Conservation (phyloP, 495 filamentous ascomycete genomes). For the Apodospora peruviana region DNA sequence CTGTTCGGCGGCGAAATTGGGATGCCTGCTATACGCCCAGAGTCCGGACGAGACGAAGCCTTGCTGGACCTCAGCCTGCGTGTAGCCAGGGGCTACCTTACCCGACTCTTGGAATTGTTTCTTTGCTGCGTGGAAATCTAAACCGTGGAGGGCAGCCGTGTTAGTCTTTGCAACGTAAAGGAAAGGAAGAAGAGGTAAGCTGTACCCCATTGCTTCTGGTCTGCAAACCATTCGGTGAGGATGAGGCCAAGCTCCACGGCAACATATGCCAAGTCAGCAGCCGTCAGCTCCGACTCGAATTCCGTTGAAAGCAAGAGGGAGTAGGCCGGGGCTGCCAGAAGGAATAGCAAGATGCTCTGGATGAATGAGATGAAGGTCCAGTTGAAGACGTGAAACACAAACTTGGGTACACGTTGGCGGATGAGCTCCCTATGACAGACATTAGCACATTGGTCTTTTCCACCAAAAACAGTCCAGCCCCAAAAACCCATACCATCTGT, state of each 20-base stretch:
- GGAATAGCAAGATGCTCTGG: slow-evolving; percentile 76
- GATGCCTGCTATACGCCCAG: slow-evolving; percentile 82
- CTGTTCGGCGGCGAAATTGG: slow-evolving; percentile 93
- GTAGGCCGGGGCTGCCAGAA: slow-evolving; percentile 78
- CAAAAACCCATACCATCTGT: slow-evolving; percentile 82
- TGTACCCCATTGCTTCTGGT: slow-evolving; percentile 88
- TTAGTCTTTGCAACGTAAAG: slow-evolving; percentile 8
- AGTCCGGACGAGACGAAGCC: slow-evolving; percentile 85
- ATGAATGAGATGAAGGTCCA: slow-evolving; percentile 76
- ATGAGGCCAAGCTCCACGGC: slow-evolving; percentile 63
- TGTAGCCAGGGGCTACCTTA: slow-evolving; percentile 57
- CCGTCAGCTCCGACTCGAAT: slow-evolving; percentile 37
- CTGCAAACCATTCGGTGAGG: slow-evolving; percentile 71
- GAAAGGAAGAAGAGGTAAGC: slow-evolving; percentile 1
- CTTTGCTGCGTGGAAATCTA: slow-evolving; percentile 78
- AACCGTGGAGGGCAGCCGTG: background rate
- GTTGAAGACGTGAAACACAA: slow-evolving; percentile 77
- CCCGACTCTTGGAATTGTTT: slow-evolving; percentile 63
- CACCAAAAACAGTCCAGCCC: no score
- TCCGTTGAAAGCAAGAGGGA: slow-evolving; percentile 56
- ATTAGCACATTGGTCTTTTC: slow-evolving; percentile 3
- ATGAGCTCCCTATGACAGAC: slow-evolving; percentile 37
- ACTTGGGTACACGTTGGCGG: slow-evolving; percentile 32
- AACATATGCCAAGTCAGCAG: slow-evolving; percentile 63
- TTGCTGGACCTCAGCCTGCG: slow-evolving; percentile 75